Evolutionary conservation across 1,284 basidiomycete species (phyloP).

Genomic region (Trametes pubescens): DNA sequence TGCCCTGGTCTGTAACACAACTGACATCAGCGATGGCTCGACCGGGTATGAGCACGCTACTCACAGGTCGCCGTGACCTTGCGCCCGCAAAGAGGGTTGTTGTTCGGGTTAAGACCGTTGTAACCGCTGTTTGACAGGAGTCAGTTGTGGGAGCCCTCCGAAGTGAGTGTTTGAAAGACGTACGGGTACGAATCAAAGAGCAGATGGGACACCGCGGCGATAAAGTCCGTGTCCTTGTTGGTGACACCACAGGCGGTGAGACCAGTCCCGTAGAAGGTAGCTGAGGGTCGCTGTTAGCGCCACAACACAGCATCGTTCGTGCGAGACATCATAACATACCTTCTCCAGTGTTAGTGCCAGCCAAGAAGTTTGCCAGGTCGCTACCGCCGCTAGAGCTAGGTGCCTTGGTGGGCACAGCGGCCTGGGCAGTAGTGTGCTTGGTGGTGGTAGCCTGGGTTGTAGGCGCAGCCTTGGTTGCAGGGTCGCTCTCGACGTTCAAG

Average conservation of each 20-base stretch:
- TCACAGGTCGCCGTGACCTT: slow-evolving; percentile 56
- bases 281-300: slow-evolving; percentile 39
- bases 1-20: slow-evolving; percentile 55
- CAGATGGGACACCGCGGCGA: slow-evolving; percentile 65
- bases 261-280: slow-evolving; percentile 66
- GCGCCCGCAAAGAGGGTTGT: slow-evolving; percentile 67
- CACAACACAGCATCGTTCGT: not conserved
- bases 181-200: slow-evolving; percentile 73
- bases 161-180: slow-evolving; percentile 35
- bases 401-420: slow-evolving; percentile 18
- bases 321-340: slow-evolving; percentile 43
- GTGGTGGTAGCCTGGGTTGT: slow-evolving; percentile 25
- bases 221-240: slow-evolving; percentile 60
- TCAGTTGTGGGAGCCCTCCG: not conserved
- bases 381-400: slow-evolving; percentile 15
- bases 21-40: not conserved
- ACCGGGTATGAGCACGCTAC: slow-evolving; percentile 35
- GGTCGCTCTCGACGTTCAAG: slow-evolving; percentile 33
- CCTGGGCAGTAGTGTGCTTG: slow-evolving; percentile 20
- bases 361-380: slow-evolving; percentile 44
- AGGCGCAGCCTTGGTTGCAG: slow-evolving; percentile 22
- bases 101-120: slow-evolving; percentile 62
- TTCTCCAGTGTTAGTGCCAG: slow-evolving; percentile 58
- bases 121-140: slow-evolving; percentile 50
- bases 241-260: slow-evolving; percentile 75